Conservation (phyloP, 2,329 filamentous ascomycete genomes). For the Harringtonia aguacate region DNA sequence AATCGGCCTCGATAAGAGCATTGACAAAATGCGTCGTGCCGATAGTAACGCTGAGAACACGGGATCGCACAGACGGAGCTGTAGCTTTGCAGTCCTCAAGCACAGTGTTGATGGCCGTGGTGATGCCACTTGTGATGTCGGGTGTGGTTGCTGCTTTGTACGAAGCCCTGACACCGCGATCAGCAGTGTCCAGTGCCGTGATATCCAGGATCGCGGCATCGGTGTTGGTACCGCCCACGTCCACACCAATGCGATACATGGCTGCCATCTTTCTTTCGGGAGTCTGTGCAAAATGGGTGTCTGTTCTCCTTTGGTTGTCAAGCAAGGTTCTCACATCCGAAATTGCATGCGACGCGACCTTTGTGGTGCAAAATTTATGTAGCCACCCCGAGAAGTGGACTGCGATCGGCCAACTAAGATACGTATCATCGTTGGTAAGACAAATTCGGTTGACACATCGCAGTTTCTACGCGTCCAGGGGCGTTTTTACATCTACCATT, state of each 20-base stretch:
- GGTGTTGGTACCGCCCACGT: conserved; percentile 40
- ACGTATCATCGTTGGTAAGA: too few species aligned
- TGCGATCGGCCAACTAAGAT: too few species aligned
- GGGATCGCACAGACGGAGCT: conserved; percentile 5
- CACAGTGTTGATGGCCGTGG: conserved; percentile 7
- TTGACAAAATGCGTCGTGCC: conserved; percentile 16
- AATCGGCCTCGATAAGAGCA: conserved; percentile 13
- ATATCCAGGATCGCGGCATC: conserved; percentile 40
- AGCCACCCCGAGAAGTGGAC: too few species aligned
- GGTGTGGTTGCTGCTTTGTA: conserved; percentile 32
- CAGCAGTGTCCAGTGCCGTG: conserved; percentile 19
- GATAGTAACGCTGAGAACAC: conserved; percentile 11
- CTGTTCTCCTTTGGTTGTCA: too few species aligned
- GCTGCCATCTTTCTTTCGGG: too few species aligned
- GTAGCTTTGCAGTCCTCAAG: conserved; percentile 4
- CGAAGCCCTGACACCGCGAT: conserved; percentile 34
- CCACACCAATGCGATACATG: conserved; percentile 28
- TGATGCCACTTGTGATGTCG: conserved; percentile 12
- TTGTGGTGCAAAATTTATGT: too few species aligned
- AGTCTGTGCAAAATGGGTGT: too few species aligned
- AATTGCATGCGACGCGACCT: too few species aligned
- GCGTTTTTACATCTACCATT: too few species aligned
- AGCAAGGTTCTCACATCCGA: too few species aligned
- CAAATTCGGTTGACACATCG: too few species aligned
- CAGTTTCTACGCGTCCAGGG: too few species aligned